Percentiles rank a stretch among this genome's conserved stretches.
phyloP scores from a whole-genome alignment of 2,329 filamentous ascomycete genomes.

The Chaetomiaceae sp. region DNA sequence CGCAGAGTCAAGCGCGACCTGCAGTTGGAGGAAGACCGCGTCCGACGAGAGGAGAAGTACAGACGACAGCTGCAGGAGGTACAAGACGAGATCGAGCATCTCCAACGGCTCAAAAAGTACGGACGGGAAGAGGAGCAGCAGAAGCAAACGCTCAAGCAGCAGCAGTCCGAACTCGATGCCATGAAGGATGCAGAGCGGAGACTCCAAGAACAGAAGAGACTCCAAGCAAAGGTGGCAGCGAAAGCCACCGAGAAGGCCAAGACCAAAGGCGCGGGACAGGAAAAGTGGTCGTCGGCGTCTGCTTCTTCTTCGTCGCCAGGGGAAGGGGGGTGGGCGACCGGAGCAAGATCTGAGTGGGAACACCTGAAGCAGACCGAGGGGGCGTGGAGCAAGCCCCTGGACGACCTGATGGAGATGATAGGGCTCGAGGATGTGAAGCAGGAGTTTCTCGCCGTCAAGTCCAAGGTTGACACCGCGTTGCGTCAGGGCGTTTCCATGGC shows the following conservation, averaged over 20 bases:
- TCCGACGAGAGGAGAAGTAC: conserved; percentile 42
- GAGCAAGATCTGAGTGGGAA: conserved; percentile 55
- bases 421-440: conserved; percentile 66
- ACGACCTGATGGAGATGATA: conserved; percentile 64
- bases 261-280: conserved; percentile 3
- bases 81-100: conserved; percentile 50
- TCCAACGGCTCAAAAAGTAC: conserved; percentile 41
- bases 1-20: conserved; percentile 42
- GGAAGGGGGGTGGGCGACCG: conserved; percentile 1
- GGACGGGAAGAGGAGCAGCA: conserved; percentile 41
- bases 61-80: conserved; percentile 41
- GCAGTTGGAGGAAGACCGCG: conserved; percentile 46
- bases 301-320: not conserved
- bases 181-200: conserved; percentile 33
- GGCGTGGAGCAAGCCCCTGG: conserved; percentile 49
- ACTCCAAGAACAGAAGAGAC: conserved; percentile 18
- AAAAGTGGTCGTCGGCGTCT: not conserved
- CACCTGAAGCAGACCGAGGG: conserved; percentile 50
- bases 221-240: too few species aligned
- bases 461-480: conserved; percentile 53
- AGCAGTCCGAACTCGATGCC: conserved; percentile 41
- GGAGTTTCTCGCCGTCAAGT: conserved; percentile 58
- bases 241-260: too few species aligned
- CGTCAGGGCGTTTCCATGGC: conserved; percentile 53
- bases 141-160: conserved; percentile 40